A percentile compares a stretch with the other conserved stretches of the same genome.
These are phyloP conservation scores for Parafenestella ontariensis DNA, from an alignment of 2,329 filamentous ascomycete genomes.

Conservation along the genomic window DNA sequence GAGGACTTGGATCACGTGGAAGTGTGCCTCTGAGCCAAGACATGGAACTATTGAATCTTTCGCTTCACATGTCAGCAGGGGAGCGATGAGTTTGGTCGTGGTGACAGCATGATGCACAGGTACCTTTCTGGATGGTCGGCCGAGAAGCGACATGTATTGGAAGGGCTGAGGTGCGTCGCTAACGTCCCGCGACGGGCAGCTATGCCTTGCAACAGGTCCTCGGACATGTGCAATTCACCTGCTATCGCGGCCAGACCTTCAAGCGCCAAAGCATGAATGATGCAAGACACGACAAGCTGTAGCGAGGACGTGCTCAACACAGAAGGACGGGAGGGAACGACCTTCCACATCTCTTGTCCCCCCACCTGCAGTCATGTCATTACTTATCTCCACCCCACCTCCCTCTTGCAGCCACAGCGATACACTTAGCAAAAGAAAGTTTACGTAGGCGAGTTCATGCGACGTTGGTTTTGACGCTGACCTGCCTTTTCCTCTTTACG, in stretches of 20 bases:
- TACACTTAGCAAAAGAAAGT: slow-evolving; percentile 9
- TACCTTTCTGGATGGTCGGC: slow-evolving; percentile 8
- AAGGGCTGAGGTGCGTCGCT: slow-evolving; percentile 11
- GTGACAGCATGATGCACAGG: slow-evolving; percentile 11
- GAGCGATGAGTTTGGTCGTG: slow-evolving; percentile 11
- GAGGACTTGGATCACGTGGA: slow-evolving; percentile 23
- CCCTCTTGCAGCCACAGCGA: slow-evolving; percentile 12
- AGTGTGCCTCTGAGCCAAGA: slow-evolving; percentile 10
- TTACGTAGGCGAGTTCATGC: slow-evolving; percentile 7
- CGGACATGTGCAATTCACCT: slow-evolving; percentile 1
- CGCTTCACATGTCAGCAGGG: slow-evolving; percentile 23
- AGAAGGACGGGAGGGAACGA: slow-evolving; percentile 14
- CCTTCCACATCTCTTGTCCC: slow-evolving; percentile 6
- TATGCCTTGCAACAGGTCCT: slow-evolving; percentile 11
- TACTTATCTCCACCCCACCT: slow-evolving; percentile 16
- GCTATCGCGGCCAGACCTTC: slow-evolving; percentile 4
- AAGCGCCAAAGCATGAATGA: slow-evolving; percentile 6
- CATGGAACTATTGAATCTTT: slow-evolving; percentile 3
- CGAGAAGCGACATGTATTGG: slow-evolving; percentile 20
- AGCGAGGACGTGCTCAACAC: slow-evolving; percentile 15
- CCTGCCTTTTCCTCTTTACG: slow-evolving; percentile 26
- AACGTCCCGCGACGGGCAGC: slow-evolving; percentile 6
- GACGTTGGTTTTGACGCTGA: slow-evolving; percentile 28
- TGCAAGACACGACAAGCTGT: slow-evolving; percentile 9
- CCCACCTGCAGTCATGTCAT: slow-evolving; percentile 4